These are phyloP conservation scores for Rutidosis leptorrhynchoides DNA, from an alignment of 129 eudicot species.

Conservation along the genomic window DNA sequence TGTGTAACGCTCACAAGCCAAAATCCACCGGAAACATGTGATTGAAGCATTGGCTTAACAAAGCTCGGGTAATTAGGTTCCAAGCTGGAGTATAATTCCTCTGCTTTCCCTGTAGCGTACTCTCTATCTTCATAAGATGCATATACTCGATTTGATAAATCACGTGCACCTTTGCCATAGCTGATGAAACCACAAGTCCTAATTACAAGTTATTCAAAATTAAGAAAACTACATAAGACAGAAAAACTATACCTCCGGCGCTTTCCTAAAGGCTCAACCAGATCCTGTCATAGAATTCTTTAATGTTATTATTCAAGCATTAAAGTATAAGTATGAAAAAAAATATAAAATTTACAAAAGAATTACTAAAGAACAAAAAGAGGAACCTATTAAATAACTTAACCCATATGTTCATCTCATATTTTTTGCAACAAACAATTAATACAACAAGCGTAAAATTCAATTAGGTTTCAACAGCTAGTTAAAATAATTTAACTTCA, in stretches of 20 bases:
- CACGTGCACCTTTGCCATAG: slow-evolving; percentile 37
- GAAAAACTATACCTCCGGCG: slow-evolving; percentile 48
- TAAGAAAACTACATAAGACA: neutral
- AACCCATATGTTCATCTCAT: neutral
- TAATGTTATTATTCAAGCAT: slow-evolving; percentile 1
- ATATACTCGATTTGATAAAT: slow-evolving; percentile 54
- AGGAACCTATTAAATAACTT: neutral
- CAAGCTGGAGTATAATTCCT: slow-evolving; percentile 41
- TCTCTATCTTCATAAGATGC: slow-evolving; percentile 57
- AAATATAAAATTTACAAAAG: neutral
- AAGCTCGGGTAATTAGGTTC: slow-evolving; percentile 48
- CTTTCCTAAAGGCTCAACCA: slow-evolving; percentile 57
- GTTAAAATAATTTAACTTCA: neutral
- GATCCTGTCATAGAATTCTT: slow-evolving; percentile 43
- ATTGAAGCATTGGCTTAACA: slow-evolving; percentile 78
- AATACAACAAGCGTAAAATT: neutral
- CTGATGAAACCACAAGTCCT: slow-evolving; percentile 23
- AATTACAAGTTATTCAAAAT: neutral
- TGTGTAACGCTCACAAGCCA: slow-evolving; percentile 57
- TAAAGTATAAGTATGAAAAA: neutral
- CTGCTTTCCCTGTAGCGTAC: slow-evolving; percentile 49
- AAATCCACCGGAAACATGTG: slow-evolving; percentile 83
- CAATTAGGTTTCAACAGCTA: neutral
- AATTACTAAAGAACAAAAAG: neutral
- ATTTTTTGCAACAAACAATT: neutral